Evolutionary conservation across 805 yeast genomes (phyloP), one percentile per base, ranked within the genome.

Genomic region (Naumovozyma baii): DNA sequence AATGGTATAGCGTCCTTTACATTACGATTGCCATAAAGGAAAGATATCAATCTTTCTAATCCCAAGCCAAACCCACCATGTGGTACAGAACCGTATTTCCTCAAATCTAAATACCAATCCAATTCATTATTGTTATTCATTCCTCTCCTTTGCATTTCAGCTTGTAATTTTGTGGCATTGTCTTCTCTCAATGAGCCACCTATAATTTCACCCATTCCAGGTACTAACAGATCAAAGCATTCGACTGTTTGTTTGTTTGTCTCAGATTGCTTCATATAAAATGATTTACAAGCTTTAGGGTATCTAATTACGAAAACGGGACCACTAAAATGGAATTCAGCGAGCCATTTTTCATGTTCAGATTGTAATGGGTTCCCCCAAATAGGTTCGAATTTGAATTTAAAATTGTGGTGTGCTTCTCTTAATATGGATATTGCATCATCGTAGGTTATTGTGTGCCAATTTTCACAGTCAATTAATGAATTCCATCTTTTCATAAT

Each of bases 11-110:
- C 83, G 51, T 92, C 99, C 49, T 83, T 72, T 33, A 92, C 76
- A 55, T 88, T 92, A 22, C 80, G 88, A 15, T 80, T 68, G 3
- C 79, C 86, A 5, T 78, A 70, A 40, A 87, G 63, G 48, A 80
- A 88, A 39, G 82, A 76, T 13, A 92, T 59, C 22, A 92, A 62
- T 43, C 99, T 67, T 59, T 92, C 98, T 49, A 88, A 76, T 0
- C 99, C 99, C 68, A 92, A 67, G 0, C 99, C 99, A 62, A 82
- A 92, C 0, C 99, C 99, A 36, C 98, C 98, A 57, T 90, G 97
- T 0, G 96, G 95, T 17, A 80, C 80, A 2, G 83, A 66, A 0
- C 96, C 97, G 49, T 82, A 78, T 44, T 66, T 66, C 43, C 98
- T 69, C 7, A 83, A 67, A 1, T 79, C 73, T 19, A 80, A 49